A percentile compares a stretch with the other conserved stretches of the same genome.
Evolutionary conservation across 1,284 basidiomycete species (phyloP).

Genomic region (Trametes sp.): DNA sequence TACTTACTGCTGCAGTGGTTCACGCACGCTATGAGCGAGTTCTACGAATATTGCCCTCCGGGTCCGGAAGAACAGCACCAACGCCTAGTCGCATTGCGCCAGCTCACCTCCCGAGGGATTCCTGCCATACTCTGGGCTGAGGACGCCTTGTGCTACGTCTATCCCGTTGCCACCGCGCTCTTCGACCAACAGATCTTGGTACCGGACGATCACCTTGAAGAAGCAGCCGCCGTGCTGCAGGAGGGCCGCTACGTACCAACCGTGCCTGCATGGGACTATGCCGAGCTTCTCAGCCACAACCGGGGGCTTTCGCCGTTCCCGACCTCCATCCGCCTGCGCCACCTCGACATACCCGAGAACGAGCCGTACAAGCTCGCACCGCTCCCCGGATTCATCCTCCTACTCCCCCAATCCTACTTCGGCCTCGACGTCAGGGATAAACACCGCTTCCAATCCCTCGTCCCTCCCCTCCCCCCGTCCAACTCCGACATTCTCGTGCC

Average conservation of each 20-base stretch:
- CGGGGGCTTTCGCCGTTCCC: slow-evolving; percentile 4
- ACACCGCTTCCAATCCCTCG: slow-evolving; percentile 10
- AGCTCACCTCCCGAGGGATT: slow-evolving; percentile 6
- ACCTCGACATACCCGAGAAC: slow-evolving; percentile 17
- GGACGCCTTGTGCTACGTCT: slow-evolving; percentile 15
- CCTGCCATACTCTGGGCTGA: slow-evolving; percentile 19
- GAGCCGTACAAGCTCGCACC: slow-evolving; percentile 14
- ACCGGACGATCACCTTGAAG: slow-evolving; percentile 9
- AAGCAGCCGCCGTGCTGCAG: slow-evolving; percentile 2
- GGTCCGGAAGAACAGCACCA: background rate
- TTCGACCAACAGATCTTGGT: slow-evolving; percentile 21
- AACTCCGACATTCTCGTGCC: slow-evolving; percentile 12
- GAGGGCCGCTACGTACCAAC: slow-evolving; percentile 12
- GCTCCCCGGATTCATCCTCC: slow-evolving; percentile 6
- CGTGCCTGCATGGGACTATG: slow-evolving; percentile 1
- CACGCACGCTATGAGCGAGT: no score
- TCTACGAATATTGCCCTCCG: slow-evolving; percentile 7
- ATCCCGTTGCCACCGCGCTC: slow-evolving; percentile 8
- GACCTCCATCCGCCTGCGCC: slow-evolving; percentile 4
- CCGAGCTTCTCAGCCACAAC: background rate
- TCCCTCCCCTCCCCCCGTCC: slow-evolving; percentile 11
- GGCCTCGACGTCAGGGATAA: background rate
- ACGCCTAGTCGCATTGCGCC: slow-evolving; percentile 11
- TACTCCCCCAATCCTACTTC: slow-evolving; percentile 15
- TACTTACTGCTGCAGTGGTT: no score